A percentile compares a stretch with the other conserved stretches of the same genome.
phyloP scores from a whole-genome alignment of 257 asterid genomes.

The Ballota nigra region DNA sequence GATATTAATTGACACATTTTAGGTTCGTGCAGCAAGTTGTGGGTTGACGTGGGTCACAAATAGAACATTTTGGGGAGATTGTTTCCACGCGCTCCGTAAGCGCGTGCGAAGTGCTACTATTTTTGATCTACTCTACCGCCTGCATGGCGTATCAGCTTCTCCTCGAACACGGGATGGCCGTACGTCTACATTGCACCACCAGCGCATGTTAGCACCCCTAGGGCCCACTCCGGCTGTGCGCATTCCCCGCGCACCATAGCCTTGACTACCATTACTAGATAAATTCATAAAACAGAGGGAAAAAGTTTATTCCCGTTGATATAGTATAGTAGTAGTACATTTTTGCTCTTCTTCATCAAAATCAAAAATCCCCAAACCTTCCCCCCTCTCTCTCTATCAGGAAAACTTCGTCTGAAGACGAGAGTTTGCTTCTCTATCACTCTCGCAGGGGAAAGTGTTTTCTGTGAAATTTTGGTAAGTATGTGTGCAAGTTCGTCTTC shows the following conservation, averaged over 20 bases:
- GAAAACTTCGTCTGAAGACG: background rate
- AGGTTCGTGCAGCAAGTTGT: background rate
- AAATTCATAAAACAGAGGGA: background rate
- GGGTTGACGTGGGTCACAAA: background rate
- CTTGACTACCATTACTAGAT: background rate
- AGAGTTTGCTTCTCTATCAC: background rate
- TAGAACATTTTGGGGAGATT: background rate
- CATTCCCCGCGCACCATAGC: background rate
- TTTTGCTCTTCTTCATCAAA: background rate
- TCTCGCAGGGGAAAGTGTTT: background rate
- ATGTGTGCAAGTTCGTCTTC: too few species aligned
- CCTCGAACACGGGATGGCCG: background rate
- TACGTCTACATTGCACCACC: background rate
- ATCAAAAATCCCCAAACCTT: background rate
- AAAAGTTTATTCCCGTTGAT: background rate
- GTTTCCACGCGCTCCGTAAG: background rate
- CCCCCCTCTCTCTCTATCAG: background rate
- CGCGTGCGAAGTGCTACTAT: background rate
- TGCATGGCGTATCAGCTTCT: background rate
- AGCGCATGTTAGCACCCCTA: background rate
- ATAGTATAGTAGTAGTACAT: background rate
- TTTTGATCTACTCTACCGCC: background rate
- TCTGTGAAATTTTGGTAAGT: background rate
- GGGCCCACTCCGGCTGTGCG: background rate
- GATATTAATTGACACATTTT: background rate